These are phyloP conservation scores for Saussurea involucrata DNA, from an alignment of 129 eudicot genomes.

Conservation along the genomic window DNA sequence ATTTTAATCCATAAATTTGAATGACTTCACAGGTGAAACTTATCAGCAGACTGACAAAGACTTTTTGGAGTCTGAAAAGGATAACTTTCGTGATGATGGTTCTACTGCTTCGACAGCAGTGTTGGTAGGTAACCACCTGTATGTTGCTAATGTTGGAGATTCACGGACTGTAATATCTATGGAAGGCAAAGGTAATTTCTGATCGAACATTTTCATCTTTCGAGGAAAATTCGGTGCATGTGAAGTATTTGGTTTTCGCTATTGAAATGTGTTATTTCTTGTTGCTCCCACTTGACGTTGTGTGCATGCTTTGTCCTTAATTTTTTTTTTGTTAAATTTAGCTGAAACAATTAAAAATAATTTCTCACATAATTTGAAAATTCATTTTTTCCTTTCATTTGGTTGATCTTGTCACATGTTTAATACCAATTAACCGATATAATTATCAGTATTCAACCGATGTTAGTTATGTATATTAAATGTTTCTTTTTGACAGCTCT, in stretches of 20 bases:
- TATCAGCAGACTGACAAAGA: conserved; percentile 68
- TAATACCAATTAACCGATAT: neutral
- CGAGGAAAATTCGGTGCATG: neutral
- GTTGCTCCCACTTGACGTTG: neutral
- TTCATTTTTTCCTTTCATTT: neutral
- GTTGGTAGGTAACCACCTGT: conserved; percentile 76
- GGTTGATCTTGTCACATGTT: neutral
- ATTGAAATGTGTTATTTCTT: neutral
- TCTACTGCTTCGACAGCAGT: conserved; percentile 96
- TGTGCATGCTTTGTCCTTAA: neutral
- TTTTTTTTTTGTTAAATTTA: neutral
- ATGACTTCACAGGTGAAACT: conserved; percentile 60
- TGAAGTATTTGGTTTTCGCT: neutral
- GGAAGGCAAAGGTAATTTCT: conserved; percentile 66
- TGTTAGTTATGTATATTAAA: neutral
- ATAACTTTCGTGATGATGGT: conserved; percentile 83
- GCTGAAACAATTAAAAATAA: neutral
- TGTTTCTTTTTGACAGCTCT: conserved; percentile 47
- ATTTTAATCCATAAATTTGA: conserved; percentile 6
- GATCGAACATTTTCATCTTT: neutral
- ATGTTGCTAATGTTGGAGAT: conserved; percentile 96
- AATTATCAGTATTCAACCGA: neutral
- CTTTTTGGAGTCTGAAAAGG: conserved; percentile 77
- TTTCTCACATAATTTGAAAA: neutral
- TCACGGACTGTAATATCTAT: conserved; percentile 82